These are phyloP conservation scores for Durio zibethinus DNA, from an alignment of 345 rosid species.

Conservation along the genomic window DNA sequence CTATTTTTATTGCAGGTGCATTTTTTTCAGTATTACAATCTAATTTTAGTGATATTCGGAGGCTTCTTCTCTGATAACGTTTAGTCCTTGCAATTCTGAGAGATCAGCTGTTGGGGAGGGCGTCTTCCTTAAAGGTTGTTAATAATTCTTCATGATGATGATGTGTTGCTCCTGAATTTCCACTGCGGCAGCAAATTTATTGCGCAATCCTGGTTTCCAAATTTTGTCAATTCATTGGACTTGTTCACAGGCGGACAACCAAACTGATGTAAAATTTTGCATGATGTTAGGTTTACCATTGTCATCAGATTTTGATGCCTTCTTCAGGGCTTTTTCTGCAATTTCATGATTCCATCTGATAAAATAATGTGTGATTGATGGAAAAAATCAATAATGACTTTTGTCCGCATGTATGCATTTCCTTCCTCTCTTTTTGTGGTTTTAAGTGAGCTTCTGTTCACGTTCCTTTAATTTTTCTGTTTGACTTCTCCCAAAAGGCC, in stretches of 20 bases:
- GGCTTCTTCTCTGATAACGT: conserved; percentile 61
- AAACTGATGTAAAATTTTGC: conserved; percentile 9
- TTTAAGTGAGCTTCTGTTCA: neutral
- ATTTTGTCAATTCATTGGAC: conserved; percentile 25
- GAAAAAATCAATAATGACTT: neutral
- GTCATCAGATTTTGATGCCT: neutral
- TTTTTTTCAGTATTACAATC: conserved; percentile 62
- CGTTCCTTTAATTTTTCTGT: neutral
- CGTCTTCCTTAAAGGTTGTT: conserved; percentile 5
- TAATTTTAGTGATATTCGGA: conserved; percentile 71
- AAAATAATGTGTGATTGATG: neutral
- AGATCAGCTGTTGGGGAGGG: conserved; percentile 2
- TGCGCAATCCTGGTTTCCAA: conserved; percentile 12
- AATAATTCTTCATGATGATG: neutral
- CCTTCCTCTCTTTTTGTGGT: neutral
- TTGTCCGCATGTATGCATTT: neutral
- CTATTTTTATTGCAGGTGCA: conserved; percentile 52
- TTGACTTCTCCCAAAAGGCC: neutral
- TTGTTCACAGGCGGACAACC: neutral
- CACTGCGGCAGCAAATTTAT: conserved; percentile 4
- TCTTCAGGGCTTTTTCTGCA: neutral
- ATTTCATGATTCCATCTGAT: neutral
- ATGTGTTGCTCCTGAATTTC: neutral
- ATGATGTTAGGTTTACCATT: neutral
- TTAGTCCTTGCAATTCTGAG: neutral